phyloP scores from a whole-genome alignment of 305 asterid genomes.

The Nicotiana rustica region DNA sequence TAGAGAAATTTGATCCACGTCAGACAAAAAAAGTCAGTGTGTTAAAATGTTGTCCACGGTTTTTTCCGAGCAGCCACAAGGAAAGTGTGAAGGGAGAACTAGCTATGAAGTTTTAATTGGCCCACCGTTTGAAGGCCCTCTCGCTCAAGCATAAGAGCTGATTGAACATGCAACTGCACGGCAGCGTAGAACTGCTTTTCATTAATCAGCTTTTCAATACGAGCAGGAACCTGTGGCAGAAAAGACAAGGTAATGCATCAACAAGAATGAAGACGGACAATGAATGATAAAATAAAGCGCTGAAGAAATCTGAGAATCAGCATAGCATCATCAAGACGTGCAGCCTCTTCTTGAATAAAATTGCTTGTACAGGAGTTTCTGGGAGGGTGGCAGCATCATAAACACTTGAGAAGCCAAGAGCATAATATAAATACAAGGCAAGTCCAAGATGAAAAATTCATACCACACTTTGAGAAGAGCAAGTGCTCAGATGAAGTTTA shows the following conservation, averaged over 20 bases:
- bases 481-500: conserved; percentile 6
- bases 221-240: conserved; percentile 85
- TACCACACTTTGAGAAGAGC: conserved; percentile 14
- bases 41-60: neutral
- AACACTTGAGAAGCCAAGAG: neutral
- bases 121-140: conserved; percentile 99
- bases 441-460: conserved; percentile 12
- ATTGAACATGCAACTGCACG: conserved; percentile 92
- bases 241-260: conserved; percentile 33
- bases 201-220: conserved; percentile 90
- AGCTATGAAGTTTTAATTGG: conserved; percentile 32
- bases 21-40: neutral
- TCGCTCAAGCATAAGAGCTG: conserved; percentile 94
- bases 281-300: neutral
- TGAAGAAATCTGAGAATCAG: conserved; percentile 21
- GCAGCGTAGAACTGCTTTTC: conserved; percentile 99
- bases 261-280: conserved; percentile 13
- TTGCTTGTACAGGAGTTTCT: conserved; percentile 11
- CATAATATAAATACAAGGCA: neutral
- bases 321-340: conserved; percentile 14
- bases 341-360: conserved; percentile 17
- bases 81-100: neutral
- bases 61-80: conserved; percentile 18
- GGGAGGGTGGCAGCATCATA: conserved; percentile 22
- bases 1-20: neutral